Conservation (phyloP, 108 stramenopile species). For the Chaetoceros muelleri region DNA sequence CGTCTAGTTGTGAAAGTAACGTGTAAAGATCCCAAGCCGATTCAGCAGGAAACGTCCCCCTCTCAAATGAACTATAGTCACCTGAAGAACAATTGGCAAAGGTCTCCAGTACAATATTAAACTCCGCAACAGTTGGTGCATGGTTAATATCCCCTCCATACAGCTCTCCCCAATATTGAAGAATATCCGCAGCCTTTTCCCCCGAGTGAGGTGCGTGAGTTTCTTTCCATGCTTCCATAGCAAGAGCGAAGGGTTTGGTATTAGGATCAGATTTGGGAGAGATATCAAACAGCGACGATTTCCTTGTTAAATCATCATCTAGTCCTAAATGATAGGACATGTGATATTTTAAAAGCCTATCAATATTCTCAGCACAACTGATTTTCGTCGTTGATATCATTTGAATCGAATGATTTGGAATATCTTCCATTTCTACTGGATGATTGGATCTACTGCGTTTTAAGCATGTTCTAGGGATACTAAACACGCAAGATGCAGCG, state of each 20-base stretch:
- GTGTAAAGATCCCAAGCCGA: background rate
- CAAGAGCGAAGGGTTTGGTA: conserved; percentile 10
- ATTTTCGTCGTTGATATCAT: too few relatives aligned
- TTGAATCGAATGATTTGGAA: too few relatives aligned
- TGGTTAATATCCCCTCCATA: conserved; percentile 30
- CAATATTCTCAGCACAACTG: background rate
- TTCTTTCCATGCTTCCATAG: conserved; percentile 21
- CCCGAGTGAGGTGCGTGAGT: conserved; percentile 10
- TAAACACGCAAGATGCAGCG: too few relatives aligned
- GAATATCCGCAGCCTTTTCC: conserved; percentile 16
- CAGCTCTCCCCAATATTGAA: conserved; percentile 20
- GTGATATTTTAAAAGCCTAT: background rate
- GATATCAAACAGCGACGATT: background rate
- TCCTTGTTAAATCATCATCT: background rate
- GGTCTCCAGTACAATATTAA: conserved; percentile 19
- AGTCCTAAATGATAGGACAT: background rate
- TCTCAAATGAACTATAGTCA: background rate
- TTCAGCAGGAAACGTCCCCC: background rate
- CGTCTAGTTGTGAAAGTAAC: background rate
- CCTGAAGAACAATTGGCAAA: background rate
- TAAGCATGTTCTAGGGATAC: too few relatives aligned
- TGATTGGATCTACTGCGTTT: too few relatives aligned
- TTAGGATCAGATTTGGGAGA: background rate
- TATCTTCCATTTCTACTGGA: too few relatives aligned
- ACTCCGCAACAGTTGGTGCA: conserved; percentile 13